Conservation (phyloP, 2,329 filamentous ascomycete genomes). For the Colletotrichum eleusines region DNA sequence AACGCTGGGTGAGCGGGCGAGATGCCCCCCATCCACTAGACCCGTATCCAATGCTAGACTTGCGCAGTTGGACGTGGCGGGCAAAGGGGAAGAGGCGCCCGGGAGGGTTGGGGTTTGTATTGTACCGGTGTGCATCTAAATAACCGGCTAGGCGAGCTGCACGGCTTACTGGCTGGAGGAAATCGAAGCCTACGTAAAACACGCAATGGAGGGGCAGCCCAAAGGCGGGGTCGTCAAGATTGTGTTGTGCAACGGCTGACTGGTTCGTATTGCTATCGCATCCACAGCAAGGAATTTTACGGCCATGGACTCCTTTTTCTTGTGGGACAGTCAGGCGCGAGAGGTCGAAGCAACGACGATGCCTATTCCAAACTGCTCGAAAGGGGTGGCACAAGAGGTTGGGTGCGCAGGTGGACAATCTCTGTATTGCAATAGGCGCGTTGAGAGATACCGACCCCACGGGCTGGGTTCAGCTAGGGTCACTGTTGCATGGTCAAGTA, state of each 20-base stretch:
- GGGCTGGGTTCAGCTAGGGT: constrained; percentile 1
- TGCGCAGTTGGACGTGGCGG: constrained; percentile 35
- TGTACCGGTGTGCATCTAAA: constrained; percentile 15
- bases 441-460: constrained; percentile 2
- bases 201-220: constrained; percentile 20
- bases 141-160: constrained; percentile 23
- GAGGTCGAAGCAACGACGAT: neutral
- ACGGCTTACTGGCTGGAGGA: constrained; percentile 17
- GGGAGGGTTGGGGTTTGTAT: constrained; percentile 26
- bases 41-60: constrained; percentile 14
- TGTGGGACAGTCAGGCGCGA: neutral
- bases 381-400: neutral
- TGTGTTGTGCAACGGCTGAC: constrained; percentile 15
- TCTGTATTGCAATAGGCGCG: neutral
- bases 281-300: neutral
- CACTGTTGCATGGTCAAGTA: neutral
- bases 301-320: neutral
- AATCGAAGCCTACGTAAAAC: constrained; percentile 15
- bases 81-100: constrained; percentile 21
- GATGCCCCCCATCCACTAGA: neutral
- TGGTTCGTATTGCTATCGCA: constrained; percentile 14
- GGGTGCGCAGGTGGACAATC: neutral
- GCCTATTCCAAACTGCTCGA: neutral
- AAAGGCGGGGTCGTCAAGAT: constrained; percentile 23
- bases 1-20: neutral